Evolutionary conservation across 2,329 filamentous ascomycete genomes (phyloP).

Genomic region (Pseudogymnoascus sp.): DNA sequence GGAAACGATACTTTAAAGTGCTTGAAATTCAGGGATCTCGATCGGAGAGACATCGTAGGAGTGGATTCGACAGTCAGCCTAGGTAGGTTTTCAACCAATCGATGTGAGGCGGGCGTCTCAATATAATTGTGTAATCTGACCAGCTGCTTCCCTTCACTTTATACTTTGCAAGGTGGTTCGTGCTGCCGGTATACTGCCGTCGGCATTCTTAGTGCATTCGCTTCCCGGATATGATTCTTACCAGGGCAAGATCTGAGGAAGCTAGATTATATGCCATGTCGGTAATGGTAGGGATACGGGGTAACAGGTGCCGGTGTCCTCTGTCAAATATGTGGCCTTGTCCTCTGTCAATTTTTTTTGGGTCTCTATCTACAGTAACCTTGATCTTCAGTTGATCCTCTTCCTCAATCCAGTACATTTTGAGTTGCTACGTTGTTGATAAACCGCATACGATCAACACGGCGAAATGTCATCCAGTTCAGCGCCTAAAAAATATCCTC

Average conservation of each 20-base stretch:
- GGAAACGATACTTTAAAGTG: slow-evolving; percentile 38
- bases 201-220: not conserved
- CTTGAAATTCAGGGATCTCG: slow-evolving; percentile 8
- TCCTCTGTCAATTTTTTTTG: not conserved
- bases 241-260: not conserved
- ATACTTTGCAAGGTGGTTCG: slow-evolving; percentile 2
- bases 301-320: not conserved
- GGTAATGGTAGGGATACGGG: not conserved
- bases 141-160: not conserved
- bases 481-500: slow-evolving; percentile 15
- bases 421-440: slow-evolving; percentile 3
- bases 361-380: not conserved
- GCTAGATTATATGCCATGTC: not conserved
- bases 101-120: not conserved
- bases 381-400: not conserved
- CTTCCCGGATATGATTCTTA: not conserved
- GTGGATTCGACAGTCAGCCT: not conserved
- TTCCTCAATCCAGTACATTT: not conserved
- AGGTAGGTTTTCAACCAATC: not conserved
- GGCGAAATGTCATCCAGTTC: slow-evolving; percentile 7
- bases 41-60: slow-evolving; percentile 1
- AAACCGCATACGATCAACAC: not conserved
- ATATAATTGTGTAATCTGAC: slow-evolving; percentile 4
- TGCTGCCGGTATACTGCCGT: not conserved
- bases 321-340: not conserved